These are phyloP conservation scores for Musa schizocarpa DNA, from an alignment of 176 grass and related monocot genomes.

Conservation along the genomic window DNA sequence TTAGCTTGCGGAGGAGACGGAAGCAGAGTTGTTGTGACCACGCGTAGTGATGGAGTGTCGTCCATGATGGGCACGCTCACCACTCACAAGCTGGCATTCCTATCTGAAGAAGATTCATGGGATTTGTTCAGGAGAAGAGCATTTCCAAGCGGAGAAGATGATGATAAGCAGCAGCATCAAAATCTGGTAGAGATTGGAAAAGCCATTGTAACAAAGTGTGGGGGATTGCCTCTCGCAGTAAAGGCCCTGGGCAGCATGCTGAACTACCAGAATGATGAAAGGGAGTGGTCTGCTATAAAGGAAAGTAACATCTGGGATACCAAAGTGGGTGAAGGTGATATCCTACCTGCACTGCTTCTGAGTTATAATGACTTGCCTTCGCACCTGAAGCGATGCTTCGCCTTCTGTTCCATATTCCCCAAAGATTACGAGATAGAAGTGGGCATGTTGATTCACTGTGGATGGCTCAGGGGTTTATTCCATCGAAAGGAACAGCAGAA, in stretches of 20 bases:
- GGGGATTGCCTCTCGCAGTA: slow-evolving; percentile 20
- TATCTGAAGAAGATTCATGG: slow-evolving; percentile 11
- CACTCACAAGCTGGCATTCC: not conserved
- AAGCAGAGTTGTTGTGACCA: slow-evolving; percentile 31
- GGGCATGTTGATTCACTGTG: slow-evolving; percentile 25
- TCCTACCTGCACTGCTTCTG: not conserved
- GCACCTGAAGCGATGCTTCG: slow-evolving; percentile 22
- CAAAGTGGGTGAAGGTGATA: not conserved
- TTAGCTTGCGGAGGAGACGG: slow-evolving; percentile 12
- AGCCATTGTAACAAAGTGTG: slow-evolving; percentile 18
- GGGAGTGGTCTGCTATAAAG: slow-evolving; percentile 2
- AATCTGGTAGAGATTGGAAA: slow-evolving; percentile 11
- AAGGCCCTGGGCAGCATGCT: slow-evolving; percentile 12
- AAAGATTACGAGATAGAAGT: slow-evolving; percentile 15
- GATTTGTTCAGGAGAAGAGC: slow-evolving; percentile 9
- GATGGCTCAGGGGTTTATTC: slow-evolving; percentile 30
- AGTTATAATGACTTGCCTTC: slow-evolving; percentile 30
- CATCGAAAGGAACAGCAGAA: not conserved
- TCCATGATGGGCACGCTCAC: slow-evolving; percentile 1
- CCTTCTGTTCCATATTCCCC: slow-evolving; percentile 25
- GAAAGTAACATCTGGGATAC: slow-evolving; percentile 16
- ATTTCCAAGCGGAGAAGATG: not conserved
- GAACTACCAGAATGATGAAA: not conserved
- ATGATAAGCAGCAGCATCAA: not conserved
- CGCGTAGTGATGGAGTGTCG: not conserved